phyloP scores from a whole-genome alignment of 306 rosid genomes.

The Glycine soja region DNA sequence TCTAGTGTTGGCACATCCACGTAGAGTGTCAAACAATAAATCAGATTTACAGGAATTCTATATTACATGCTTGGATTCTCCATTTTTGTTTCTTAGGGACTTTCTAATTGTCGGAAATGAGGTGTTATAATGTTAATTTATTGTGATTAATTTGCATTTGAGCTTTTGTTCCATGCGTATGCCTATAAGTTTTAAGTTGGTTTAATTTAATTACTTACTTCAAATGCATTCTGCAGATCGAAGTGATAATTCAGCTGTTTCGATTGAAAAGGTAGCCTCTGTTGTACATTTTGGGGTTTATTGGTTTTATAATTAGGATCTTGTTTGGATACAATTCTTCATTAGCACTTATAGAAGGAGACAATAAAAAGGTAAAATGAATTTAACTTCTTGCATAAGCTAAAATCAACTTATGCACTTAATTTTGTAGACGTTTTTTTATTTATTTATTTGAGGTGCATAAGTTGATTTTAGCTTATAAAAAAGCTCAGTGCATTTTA shows the following conservation, averaged over 20 bases:
- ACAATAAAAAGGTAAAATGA: neutral
- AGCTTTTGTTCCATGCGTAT: conserved; percentile 12
- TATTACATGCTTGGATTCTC: conserved; percentile 8
- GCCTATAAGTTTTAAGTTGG: conserved; percentile 20
- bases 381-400: neutral
- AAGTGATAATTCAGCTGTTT: conserved; percentile 47
- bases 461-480: neutral
- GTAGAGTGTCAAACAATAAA: neutral
- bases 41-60: neutral
- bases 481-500: neutral
- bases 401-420: neutral
- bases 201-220: conserved; percentile 21
- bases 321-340: neutral
- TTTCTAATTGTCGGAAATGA: neutral
- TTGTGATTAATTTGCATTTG: neutral
- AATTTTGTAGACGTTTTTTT: neutral
- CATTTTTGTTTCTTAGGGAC: conserved; percentile 1
- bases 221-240: conserved; percentile 64
- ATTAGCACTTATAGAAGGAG: neutral
- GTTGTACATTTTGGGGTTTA: conserved; percentile 33
- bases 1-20: neutral
- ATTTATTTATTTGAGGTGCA: no score
- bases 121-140: no score
- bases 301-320: conserved; percentile 9
- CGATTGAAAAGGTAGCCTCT: conserved; percentile 60